Percentiles rank a stretch among this genome's conserved stretches.
Conservation (phyloP, 495 filamentous ascomycete species). For the Chaetomium fimeti region DNA sequence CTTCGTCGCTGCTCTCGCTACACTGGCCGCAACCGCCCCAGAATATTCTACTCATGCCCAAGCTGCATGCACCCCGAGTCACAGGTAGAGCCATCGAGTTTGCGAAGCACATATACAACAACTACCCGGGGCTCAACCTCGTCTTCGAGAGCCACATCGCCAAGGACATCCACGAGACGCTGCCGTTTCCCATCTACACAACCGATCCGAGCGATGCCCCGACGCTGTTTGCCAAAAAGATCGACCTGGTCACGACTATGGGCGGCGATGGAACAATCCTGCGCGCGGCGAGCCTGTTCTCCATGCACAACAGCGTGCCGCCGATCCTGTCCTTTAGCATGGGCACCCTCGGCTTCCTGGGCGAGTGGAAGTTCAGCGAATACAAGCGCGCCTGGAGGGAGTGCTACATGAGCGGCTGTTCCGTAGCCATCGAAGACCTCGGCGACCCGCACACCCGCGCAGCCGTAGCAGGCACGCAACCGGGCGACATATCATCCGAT, state of each 20-base stretch:
- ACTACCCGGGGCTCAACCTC: constrained; percentile 77
- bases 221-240: constrained; percentile 57
- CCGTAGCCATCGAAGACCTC: constrained; percentile 48
- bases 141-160: constrained; percentile 81
- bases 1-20: constrained; percentile 69
- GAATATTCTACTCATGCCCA: constrained; percentile 88
- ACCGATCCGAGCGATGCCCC: constrained; percentile 38
- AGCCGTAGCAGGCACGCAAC: constrained; percentile 27
- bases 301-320: constrained; percentile 74
- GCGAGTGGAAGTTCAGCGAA: constrained; percentile 93
- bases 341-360: constrained; percentile 91
- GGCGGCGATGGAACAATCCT: constrained; percentile 96
- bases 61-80: constrained; percentile 69
- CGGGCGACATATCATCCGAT: background rate
- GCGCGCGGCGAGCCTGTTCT: constrained; percentile 86
- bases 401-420: constrained; percentile 87
- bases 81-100: constrained; percentile 73
- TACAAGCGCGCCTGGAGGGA: constrained; percentile 88
- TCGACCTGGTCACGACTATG: constrained; percentile 82
- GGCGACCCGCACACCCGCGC: constrained; percentile 47
- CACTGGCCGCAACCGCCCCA: constrained; percentile 85
- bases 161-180: constrained; percentile 63
- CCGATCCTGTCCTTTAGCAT: constrained; percentile 95
- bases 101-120: constrained; percentile 72
- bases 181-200: constrained; percentile 78